Conservation (phyloP, 192 early-diverging fungal genomes). For the Backusella sp. region DNA sequence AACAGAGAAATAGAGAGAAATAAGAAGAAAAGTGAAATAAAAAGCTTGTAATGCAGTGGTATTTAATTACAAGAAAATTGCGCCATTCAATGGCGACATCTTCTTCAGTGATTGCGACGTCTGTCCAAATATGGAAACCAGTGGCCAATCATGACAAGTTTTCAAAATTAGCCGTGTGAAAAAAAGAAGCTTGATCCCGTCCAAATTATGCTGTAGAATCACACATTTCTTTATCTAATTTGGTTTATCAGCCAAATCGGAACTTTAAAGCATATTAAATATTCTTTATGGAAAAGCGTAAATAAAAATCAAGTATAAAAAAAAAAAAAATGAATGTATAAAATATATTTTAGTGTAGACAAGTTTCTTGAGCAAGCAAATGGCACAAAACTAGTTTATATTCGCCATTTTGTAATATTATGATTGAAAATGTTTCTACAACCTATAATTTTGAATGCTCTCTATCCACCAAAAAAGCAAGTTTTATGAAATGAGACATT, state of each 20-base stretch:
- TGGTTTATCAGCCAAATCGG: not conserved
- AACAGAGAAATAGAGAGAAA: not conserved
- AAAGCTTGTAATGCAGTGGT: not conserved
- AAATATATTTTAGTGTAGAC: not conserved
- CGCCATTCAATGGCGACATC: slow-evolving; percentile 30
- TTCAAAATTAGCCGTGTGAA: not conserved
- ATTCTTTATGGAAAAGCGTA: not conserved
- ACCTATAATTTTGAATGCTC: not conserved
- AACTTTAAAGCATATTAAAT: not conserved
- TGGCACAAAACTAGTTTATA: not conserved
- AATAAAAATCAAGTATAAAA: not conserved
- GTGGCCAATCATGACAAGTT: not conserved
- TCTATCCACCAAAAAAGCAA: not conserved
- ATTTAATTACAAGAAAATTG: slow-evolving; percentile 2
- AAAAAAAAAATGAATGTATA: too few relatives aligned
- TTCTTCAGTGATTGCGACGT: slow-evolving; percentile 17
- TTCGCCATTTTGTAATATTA: not conserved
- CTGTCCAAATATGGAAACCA: not conserved
- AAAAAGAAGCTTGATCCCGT: not conserved
- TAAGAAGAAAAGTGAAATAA: not conserved
- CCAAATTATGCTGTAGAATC: not conserved
- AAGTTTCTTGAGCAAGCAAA: not conserved
- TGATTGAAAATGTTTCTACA: slow-evolving; percentile 4
- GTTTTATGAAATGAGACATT: not conserved
- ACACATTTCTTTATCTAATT: not conserved